Percentiles rank a stretch among this genome's conserved stretches.
These are phyloP conservation scores for Irpex lacteus DNA, from an alignment of 1,284 basidiomycete species.

Conservation along the genomic window DNA sequence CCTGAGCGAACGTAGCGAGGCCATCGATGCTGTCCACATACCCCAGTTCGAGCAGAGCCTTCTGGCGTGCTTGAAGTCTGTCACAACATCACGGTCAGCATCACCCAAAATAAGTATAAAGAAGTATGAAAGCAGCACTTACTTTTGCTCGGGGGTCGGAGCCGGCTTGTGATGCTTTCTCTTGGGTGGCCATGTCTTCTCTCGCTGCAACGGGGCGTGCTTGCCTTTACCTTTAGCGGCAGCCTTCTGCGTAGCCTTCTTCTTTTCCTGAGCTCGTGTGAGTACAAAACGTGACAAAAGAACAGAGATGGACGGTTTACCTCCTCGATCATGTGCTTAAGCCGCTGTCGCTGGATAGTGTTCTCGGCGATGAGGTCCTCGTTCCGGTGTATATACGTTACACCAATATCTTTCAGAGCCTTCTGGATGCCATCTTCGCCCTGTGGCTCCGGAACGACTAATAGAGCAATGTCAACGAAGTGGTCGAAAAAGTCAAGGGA, in stretches of 20 bases:
- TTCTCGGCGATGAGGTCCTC: slow-evolving; percentile 68
- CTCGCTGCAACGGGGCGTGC: slow-evolving; percentile 2
- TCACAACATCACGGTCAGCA: slow-evolving; percentile 6
- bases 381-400: slow-evolving; percentile 70
- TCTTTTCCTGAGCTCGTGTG: slow-evolving; percentile 23
- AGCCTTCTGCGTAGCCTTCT: slow-evolving; percentile 21
- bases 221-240: slow-evolving; percentile 22
- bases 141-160: slow-evolving; percentile 50
- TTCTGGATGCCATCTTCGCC: slow-evolving; percentile 48
- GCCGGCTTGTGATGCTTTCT: slow-evolving; percentile 54
- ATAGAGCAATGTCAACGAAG: not conserved
- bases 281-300: not conserved
- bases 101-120: not conserved
- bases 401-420: slow-evolving; percentile 56
- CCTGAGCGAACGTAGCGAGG: slow-evolving; percentile 52
- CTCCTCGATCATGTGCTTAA: slow-evolving; percentile 47
- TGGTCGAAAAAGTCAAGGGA: no score
- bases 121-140: slow-evolving; percentile 18
- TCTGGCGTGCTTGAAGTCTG: slow-evolving; percentile 51
- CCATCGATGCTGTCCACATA: slow-evolving; percentile 50
- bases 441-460: slow-evolving; percentile 26
- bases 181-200: slow-evolving; percentile 55
- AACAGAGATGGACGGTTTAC: slow-evolving; percentile 28
- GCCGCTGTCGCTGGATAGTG: slow-evolving; percentile 61
- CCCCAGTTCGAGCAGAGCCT: slow-evolving; percentile 57